Conservation (phyloP, 331 rosid genomes). For the Quercus lobata region DNA sequence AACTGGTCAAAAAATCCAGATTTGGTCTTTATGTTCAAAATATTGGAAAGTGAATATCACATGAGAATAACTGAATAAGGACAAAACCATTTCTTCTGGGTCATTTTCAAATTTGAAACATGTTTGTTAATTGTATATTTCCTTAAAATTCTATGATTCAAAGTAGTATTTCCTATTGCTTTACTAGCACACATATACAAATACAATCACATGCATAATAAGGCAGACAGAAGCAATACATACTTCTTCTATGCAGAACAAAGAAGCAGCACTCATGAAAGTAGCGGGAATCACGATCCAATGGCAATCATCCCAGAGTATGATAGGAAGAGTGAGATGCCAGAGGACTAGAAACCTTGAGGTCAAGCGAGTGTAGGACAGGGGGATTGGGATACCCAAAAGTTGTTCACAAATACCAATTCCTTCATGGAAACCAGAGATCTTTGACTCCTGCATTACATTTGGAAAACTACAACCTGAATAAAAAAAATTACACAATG, state of each 20-base stretch:
- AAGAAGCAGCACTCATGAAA: conserved; percentile 78
- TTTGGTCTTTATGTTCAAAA: too few species aligned
- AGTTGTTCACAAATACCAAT: conserved; percentile 85
- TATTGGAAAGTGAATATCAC: too few species aligned
- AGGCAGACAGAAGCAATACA: neutral
- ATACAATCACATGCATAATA: neutral
- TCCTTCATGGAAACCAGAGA: conserved; percentile 83
- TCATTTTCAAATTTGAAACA: too few species aligned
- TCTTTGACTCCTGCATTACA: conserved; percentile 60
- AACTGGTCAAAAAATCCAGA: too few species aligned
- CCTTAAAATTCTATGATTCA: too few species aligned
- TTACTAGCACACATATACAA: neutral
- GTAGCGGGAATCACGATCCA: conserved; percentile 98
- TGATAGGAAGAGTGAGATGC: conserved; percentile 88
- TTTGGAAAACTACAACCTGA: conserved; percentile 1
- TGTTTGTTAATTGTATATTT: too few species aligned
- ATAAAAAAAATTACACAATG: neutral
- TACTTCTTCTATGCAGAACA: conserved; percentile 97
- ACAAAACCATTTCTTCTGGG: too few species aligned
- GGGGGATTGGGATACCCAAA: conserved; percentile 86
- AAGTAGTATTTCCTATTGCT: too few species aligned
- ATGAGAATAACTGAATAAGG: too few species aligned
- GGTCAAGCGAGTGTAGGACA: conserved; percentile 90
- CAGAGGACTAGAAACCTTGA: conserved; percentile 88
- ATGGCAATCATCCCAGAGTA: conserved; percentile 93